Percentiles rank a stretch among this genome's conserved stretches.
Conservation (phyloP, 441 rosid genomes). For the Populus hybrid region DNA sequence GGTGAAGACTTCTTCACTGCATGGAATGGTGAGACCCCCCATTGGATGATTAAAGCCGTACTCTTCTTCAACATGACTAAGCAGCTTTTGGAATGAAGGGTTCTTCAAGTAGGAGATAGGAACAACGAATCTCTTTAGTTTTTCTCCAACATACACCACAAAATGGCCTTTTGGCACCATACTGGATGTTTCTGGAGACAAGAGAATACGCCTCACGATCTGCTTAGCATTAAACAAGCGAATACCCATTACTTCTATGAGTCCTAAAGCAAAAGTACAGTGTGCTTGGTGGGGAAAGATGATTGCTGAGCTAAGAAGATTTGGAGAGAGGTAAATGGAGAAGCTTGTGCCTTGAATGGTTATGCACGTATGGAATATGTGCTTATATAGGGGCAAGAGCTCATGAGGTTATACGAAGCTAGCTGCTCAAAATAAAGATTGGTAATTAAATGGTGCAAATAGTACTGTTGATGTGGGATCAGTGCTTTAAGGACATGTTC, state of each 20-base stretch:
- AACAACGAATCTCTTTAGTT: conserved; percentile 57
- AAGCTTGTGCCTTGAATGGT: not conserved
- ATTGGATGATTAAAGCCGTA: conserved; percentile 70
- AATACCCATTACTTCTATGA: not conserved
- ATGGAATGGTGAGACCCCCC: conserved; percentile 81
- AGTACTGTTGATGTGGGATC: too few relatives aligned
- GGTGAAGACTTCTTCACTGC: conserved; percentile 57
- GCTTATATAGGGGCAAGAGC: not conserved
- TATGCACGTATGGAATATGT: not conserved
- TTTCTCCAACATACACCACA: conserved; percentile 70
- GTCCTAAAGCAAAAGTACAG: not conserved
- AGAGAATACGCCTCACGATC: conserved; percentile 57
- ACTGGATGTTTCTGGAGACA: conserved; percentile 52
- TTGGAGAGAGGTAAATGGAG: not conserved
- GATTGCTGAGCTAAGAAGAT: not conserved
- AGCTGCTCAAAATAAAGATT: too few relatives aligned
- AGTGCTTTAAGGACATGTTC: too few relatives aligned
- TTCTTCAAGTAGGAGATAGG: conserved; percentile 66
- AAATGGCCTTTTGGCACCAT: conserved; percentile 74
- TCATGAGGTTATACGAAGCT: not conserved
- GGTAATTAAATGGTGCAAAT: too few relatives aligned
- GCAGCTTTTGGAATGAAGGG: conserved; percentile 58
- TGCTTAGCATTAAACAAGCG: conserved; percentile 19
- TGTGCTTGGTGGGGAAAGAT: not conserved
- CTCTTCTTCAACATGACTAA: conserved; percentile 70